Conservation (phyloP, 2,329 filamentous ascomycete species). For the Escovopsis weberi region DNA sequence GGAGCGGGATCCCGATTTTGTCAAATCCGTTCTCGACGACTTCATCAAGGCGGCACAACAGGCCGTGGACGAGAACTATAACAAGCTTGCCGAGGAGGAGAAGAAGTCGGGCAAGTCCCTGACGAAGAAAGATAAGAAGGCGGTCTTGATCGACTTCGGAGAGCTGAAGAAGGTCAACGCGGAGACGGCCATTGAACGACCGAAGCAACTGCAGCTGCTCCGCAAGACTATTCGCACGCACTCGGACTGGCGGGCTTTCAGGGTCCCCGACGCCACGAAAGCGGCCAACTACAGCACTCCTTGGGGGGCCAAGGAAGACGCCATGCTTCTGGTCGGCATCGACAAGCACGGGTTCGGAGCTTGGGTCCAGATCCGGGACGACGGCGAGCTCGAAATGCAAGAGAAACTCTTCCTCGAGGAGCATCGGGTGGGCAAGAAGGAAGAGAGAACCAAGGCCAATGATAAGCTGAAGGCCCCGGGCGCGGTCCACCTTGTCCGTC, state of each 20-base stretch:
- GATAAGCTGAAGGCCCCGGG: conserved; percentile 81
- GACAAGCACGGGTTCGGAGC: conserved; percentile 88
- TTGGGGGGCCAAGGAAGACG: conserved; percentile 89
- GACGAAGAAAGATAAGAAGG: conserved; percentile 96
- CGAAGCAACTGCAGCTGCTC: conserved; percentile 74
- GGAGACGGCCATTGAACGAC: conserved; percentile 84
- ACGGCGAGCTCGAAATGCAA: conserved; percentile 66
- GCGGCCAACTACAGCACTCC: conserved; percentile 79
- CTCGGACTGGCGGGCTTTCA: conserved; percentile 64
- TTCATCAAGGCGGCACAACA: conserved; percentile 46
- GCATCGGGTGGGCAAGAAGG: conserved; percentile 95
- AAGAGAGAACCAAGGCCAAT: conserved; percentile 67
- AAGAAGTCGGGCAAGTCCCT: conserved; percentile 67
- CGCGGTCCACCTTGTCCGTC: conserved; percentile 90
- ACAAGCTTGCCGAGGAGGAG: conserved; percentile 64
- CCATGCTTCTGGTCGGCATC: conserved; percentile 92
- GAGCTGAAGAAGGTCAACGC: conserved; percentile 93
- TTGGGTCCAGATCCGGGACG: conserved; percentile 89
- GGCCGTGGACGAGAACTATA: conserved; percentile 52
- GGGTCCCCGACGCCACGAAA: conserved; percentile 83
- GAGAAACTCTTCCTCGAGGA: conserved; percentile 97
- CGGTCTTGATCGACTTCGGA: conserved; percentile 85
- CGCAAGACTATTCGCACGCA: conserved; percentile 54
- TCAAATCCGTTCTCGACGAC: conserved; percentile 62
- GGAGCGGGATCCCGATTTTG: conserved; percentile 67